A percentile compares a stretch with the other conserved stretches of the same genome.
These are phyloP conservation scores for Clarireedia homoeocarpa DNA, from an alignment of 2,329 filamentous ascomycete genomes.

Conservation along the genomic window DNA sequence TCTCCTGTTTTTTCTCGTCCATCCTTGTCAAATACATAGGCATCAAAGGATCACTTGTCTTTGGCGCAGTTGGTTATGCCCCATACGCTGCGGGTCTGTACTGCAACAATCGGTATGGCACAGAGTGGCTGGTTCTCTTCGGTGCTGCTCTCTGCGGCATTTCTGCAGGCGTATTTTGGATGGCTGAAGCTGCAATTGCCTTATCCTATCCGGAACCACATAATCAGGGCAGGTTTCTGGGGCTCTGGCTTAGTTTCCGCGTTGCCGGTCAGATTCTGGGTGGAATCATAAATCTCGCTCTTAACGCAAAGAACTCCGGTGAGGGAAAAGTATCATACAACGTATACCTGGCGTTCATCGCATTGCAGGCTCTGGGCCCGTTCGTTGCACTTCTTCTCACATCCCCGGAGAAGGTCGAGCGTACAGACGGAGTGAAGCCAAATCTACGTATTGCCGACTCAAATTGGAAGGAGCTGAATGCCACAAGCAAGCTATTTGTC, in stretches of 20 bases:
- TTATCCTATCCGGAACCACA: slow-evolving; percentile 64
- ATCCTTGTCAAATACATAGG: slow-evolving; percentile 59
- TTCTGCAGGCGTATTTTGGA: slow-evolving; percentile 64
- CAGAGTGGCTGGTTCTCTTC: slow-evolving; percentile 60
- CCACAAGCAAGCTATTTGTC: slow-evolving; percentile 50
- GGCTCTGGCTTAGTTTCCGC: slow-evolving; percentile 56
- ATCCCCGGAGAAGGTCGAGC: slow-evolving; percentile 51
- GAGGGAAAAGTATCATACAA: slow-evolving; percentile 61
- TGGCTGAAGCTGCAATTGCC: slow-evolving; percentile 66
- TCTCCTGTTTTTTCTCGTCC: slow-evolving; percentile 60
- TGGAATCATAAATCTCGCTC: slow-evolving; percentile 61
- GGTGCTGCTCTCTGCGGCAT: slow-evolving; percentile 31
- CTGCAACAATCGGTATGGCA: slow-evolving; percentile 62
- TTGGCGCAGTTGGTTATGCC: slow-evolving; percentile 65
- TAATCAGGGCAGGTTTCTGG: slow-evolving; percentile 56
- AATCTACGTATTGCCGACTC: slow-evolving; percentile 48
- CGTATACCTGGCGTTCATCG: slow-evolving; percentile 64
- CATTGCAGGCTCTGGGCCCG: slow-evolving; percentile 56
- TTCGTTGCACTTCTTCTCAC: slow-evolving; percentile 58
- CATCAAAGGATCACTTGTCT: slow-evolving; percentile 62
- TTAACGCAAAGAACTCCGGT: slow-evolving; percentile 49
- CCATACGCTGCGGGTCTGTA: slow-evolving; percentile 66
- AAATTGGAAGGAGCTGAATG: slow-evolving; percentile 51
- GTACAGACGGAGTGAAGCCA: slow-evolving; percentile 57
- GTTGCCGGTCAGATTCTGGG: slow-evolving; percentile 62